Evolutionary conservation across 441 rosid species (phyloP).

Genomic region (Adansonia madagascariensis): DNA sequence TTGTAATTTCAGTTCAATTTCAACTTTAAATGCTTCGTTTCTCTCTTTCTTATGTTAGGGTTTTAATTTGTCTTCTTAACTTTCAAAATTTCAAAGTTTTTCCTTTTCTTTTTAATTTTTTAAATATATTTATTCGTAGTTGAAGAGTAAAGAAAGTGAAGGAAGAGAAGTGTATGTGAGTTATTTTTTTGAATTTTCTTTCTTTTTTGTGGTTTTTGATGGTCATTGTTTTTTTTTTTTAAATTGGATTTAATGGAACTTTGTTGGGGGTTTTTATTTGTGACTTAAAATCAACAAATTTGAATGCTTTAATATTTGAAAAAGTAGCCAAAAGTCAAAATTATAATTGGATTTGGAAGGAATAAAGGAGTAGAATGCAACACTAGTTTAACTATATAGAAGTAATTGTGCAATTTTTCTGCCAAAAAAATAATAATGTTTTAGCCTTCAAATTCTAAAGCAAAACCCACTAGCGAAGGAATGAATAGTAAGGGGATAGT

Average conservation of each 20-base stretch:
- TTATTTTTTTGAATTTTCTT: background rate
- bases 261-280: background rate
- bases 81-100: background rate
- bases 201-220: background rate
- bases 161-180: background rate
- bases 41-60: background rate
- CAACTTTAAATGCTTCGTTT: background rate
- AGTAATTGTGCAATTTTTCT: background rate
- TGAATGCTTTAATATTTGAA: background rate
- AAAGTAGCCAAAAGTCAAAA: background rate
- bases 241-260: background rate
- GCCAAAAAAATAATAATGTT: background rate
- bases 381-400: background rate
- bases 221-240: background rate
- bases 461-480: background rate
- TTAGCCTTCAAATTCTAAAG: background rate
- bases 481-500: background rate
- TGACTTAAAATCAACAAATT: background rate
- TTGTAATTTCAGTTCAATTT: constrained; percentile 22
- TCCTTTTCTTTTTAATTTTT: background rate
- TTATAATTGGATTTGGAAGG: too few species aligned
- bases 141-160: background rate
- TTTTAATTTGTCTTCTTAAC: background rate
- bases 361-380: too few species aligned
- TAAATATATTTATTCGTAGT: too few species aligned